These are phyloP conservation scores for Fusarium tuaranense DNA, from an alignment of 2,329 filamentous ascomycete species.

Conservation along the genomic window DNA sequence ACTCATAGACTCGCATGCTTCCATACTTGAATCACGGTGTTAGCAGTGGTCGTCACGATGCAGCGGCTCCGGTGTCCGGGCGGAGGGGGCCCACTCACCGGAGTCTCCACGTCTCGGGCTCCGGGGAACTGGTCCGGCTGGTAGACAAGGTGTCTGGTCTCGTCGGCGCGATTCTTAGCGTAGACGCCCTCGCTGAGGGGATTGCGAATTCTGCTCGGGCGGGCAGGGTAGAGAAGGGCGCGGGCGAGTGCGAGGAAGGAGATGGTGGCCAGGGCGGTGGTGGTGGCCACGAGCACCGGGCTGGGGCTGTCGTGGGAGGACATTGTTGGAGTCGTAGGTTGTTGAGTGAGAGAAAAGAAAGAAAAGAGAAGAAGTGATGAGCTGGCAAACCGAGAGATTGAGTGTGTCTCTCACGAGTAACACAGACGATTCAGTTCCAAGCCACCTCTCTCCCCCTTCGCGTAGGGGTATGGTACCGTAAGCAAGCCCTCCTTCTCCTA, in stretches of 20 bases:
- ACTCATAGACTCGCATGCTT: constrained; percentile 83
- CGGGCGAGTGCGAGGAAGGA: constrained; percentile 51
- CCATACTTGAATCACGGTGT: constrained; percentile 66
- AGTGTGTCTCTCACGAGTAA: neutral
- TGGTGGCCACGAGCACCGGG: constrained; percentile 50
- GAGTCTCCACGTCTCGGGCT: constrained; percentile 77
- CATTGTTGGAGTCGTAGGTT: neutral
- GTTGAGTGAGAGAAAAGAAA: neutral
- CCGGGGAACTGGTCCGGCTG: constrained; percentile 77
- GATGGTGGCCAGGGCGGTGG: constrained; percentile 57
- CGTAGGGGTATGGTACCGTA: neutral
- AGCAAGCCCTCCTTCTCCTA: constrained; percentile 1
- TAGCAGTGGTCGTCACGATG: constrained; percentile 8
- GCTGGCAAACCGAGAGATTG: neutral
- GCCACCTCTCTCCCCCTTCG: neutral
- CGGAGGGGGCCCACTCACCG: constrained; percentile 54
- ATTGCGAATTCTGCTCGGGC: constrained; percentile 55
- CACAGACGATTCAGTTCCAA: constrained; percentile 2
- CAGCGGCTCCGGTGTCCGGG: neutral
- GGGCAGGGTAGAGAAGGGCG: constrained; percentile 54
- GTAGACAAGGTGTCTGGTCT: constrained; percentile 62
- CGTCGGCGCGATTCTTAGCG: constrained; percentile 49
- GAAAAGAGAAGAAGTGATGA: neutral
- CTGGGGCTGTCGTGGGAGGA: constrained; percentile 27
- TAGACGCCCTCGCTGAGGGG: constrained; percentile 57